Percentiles rank a stretch among this genome's conserved stretches.
phyloP scores from a whole-genome alignment of 202 grass and related monocot genomes.

The Panicum virgatum region DNA sequence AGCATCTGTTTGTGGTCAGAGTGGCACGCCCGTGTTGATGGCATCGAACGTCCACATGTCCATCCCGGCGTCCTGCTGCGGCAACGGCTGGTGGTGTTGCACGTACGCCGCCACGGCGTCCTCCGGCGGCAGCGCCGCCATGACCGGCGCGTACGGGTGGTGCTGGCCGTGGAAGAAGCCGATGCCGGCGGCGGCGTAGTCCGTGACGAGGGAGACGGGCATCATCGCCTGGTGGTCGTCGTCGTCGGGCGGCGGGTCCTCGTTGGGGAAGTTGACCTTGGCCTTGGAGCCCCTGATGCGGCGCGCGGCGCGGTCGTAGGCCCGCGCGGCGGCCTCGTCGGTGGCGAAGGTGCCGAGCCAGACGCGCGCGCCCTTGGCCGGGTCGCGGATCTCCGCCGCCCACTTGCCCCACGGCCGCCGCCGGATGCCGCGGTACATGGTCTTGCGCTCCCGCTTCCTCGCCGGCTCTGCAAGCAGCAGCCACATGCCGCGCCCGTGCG shows the following conservation, averaged over 20 bases:
- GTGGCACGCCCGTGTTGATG: slow-evolving; percentile 29
- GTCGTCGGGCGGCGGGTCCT: slow-evolving; percentile 42
- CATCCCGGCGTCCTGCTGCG: slow-evolving; percentile 12
- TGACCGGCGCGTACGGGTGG: not conserved
- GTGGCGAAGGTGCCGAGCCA: slow-evolving; percentile 80
- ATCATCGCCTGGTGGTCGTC: not conserved
- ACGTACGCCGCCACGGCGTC: slow-evolving; percentile 5
- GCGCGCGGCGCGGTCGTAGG: slow-evolving; percentile 67
- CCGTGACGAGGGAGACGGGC: not conserved
- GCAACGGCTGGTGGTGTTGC: not conserved
- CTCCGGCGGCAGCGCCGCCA: not conserved
- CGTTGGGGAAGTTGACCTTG: slow-evolving; percentile 90
- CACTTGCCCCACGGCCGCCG: slow-evolving; percentile 72
- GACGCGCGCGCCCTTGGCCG: slow-evolving; percentile 60
- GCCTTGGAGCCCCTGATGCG: slow-evolving; percentile 70
- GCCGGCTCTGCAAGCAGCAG: slow-evolving; percentile 25
- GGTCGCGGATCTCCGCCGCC: slow-evolving; percentile 82
- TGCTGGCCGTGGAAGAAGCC: slow-evolving; percentile 39
- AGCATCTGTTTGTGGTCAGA: not conserved
- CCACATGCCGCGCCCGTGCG: too few relatives aligned
- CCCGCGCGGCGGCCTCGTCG: slow-evolving; percentile 60
- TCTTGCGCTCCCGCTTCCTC: slow-evolving; percentile 59
- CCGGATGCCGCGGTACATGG: slow-evolving; percentile 63
- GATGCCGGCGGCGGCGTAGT: slow-evolving; percentile 23
- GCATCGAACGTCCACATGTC: slow-evolving; percentile 43